Conservation (phyloP, 179 eudicot species). For the Silene coronaria region DNA sequence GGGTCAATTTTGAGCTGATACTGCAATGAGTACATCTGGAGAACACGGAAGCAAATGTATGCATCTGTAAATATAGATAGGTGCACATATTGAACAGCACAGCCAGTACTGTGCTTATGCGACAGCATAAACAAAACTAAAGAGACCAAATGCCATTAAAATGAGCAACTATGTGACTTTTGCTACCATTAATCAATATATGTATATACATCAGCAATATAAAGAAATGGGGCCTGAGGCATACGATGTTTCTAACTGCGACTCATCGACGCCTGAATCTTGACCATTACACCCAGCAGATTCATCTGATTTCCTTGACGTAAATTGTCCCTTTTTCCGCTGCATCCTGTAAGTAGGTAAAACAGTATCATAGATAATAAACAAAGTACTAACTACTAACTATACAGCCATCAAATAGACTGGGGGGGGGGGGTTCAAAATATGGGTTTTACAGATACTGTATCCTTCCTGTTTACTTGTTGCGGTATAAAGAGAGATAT, state of each 20-base stretch:
- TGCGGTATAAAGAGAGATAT: background rate
- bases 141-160: background rate
- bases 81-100: background rate
- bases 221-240: constrained; percentile 1
- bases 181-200: background rate
- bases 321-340: constrained; percentile 67
- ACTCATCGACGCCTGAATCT: constrained; percentile 40
- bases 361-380: constrained; percentile 2
- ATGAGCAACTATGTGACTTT: background rate
- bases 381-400: background rate
- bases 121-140: background rate
- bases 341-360: constrained; percentile 37
- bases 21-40: constrained; percentile 65
- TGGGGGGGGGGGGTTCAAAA: background rate
- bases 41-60: background rate
- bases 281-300: constrained; percentile 31
- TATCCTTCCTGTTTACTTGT: background rate
- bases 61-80: background rate
- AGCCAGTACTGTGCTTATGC: background rate
- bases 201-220: background rate
- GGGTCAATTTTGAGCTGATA: constrained; percentile 51
- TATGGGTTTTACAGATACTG: background rate
- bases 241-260: constrained; percentile 24
- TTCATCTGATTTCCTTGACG: constrained; percentile 44
- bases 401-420: background rate